These are phyloP conservation scores for Oropetium thomaeum DNA, from an alignment of 176 grass and related monocot genomes.

Conservation along the genomic window DNA sequence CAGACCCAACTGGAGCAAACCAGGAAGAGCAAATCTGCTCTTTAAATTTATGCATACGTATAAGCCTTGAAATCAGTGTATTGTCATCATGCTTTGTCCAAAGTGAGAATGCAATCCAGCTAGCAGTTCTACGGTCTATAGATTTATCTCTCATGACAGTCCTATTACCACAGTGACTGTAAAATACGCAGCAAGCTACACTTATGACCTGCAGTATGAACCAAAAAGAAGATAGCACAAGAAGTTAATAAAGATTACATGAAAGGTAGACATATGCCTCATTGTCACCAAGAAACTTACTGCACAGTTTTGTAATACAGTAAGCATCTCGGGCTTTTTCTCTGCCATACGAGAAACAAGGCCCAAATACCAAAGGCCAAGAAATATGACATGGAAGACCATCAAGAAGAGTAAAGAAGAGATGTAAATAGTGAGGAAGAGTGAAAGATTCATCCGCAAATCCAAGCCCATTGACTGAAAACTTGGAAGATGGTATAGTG, in stretches of 20 bases:
- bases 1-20: constrained; percentile 95
- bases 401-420: constrained; percentile 86
- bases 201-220: constrained; percentile 78
- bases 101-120: constrained; percentile 68
- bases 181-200: constrained; percentile 96
- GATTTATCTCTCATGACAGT: constrained; percentile 73
- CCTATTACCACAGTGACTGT: constrained; percentile 92
- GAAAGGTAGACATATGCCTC: background rate
- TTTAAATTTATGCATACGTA: constrained; percentile 87
- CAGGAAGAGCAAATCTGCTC: constrained; percentile 96
- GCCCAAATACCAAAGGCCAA: constrained; percentile 90
- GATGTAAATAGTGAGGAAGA: constrained; percentile 84
- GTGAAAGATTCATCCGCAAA: constrained; percentile 95
- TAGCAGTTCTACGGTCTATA: constrained; percentile 71
- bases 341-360: constrained; percentile 89
- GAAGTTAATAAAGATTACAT: constrained; percentile 21
- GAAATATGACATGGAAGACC: constrained; percentile 91
- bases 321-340: constrained; percentile 80
- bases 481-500: constrained; percentile 98
- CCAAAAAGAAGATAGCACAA: background rate
- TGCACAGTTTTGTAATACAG: constrained; percentile 94
- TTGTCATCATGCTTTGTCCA: constrained; percentile 92
- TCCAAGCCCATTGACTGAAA: constrained; percentile 98
- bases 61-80: constrained; percentile 48
- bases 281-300: constrained; percentile 49